Conservation (phyloP, 75 land plant species). For the Pinus taeda region DNA sequence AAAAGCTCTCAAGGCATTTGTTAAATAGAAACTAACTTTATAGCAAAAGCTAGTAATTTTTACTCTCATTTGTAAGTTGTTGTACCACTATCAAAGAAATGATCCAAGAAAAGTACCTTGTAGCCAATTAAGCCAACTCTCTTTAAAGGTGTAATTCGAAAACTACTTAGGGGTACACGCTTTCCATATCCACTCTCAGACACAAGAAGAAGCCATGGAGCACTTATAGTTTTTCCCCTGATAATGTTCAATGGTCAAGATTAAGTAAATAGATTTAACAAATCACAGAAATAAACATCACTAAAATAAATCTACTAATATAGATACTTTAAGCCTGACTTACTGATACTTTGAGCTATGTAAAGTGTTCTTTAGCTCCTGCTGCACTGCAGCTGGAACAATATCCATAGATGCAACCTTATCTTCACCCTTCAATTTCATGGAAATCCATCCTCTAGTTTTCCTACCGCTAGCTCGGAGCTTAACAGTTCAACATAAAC, state of each 20-base stretch:
- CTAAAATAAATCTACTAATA: background rate
- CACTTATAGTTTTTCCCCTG: conserved; percentile 27
- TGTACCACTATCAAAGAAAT: background rate
- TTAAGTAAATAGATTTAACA: background rate
- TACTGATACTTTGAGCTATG: conserved; percentile 19
- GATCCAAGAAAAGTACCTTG: conserved; percentile 49
- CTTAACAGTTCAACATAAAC: conserved; percentile 22
- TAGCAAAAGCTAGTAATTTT: too few relatives aligned
- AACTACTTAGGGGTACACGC: conserved; percentile 78
- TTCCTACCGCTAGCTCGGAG: conserved; percentile 74
- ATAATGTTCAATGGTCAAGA: background rate
- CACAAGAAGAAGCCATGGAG: conserved; percentile 93
- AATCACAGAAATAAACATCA: background rate
- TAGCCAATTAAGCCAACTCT: conserved; percentile 82
- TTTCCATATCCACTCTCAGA: conserved; percentile 92
- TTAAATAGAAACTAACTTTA: too few relatives aligned
- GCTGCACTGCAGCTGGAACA: conserved; percentile 59
- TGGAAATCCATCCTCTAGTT: conserved; percentile 71
- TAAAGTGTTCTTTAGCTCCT: conserved; percentile 21
- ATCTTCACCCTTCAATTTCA: conserved; percentile 77
- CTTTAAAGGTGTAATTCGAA: conserved; percentile 53
- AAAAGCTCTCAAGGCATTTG: too few relatives aligned
- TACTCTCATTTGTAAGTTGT: background rate
- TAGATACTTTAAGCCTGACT: background rate
- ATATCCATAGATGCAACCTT: conserved; percentile 91